Evolutionary conservation across 192 early-diverging fungal species (phyloP).

Genomic region (Phycomyces blakesleeanus): DNA sequence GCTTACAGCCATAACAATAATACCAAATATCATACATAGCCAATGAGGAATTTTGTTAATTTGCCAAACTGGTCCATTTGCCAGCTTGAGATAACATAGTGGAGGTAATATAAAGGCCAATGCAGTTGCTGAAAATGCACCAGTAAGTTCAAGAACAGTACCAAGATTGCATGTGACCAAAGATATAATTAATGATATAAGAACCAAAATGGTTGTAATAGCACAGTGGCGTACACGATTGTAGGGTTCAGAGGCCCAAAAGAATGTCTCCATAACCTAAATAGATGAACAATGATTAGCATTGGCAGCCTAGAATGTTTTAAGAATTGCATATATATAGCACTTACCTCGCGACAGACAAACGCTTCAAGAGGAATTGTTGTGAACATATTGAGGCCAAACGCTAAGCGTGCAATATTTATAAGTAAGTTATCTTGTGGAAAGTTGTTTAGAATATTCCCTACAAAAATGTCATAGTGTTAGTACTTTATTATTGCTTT

Average conservation of each 20-base stretch:
- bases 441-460: constrained; percentile 91
- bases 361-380: constrained; percentile 89
- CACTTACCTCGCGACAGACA: constrained; percentile 76
- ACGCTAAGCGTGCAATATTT: constrained; percentile 80
- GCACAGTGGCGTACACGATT: constrained; percentile 59
- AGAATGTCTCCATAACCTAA: constrained; percentile 65
- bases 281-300: neutral
- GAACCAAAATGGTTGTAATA: constrained; percentile 65
- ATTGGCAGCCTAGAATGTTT: neutral
- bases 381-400: constrained; percentile 94
- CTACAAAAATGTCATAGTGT: constrained; percentile 32
- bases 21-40: constrained; percentile 74
- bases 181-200: constrained; percentile 63
- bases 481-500: no score
- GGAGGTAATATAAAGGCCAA: constrained; percentile 88
- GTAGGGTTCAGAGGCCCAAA: constrained; percentile 47
- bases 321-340: neutral
- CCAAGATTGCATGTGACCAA: constrained; percentile 78
- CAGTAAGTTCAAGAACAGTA: constrained; percentile 83
- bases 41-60: constrained; percentile 61
- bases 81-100: constrained; percentile 71
- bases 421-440: constrained; percentile 71
- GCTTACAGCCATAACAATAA: constrained; percentile 68
- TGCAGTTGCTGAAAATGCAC: constrained; percentile 82
- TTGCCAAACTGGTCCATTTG: constrained; percentile 53